Evolutionary conservation across 2,329 filamentous ascomycete genomes (phyloP).

Genomic region (Ophiostoma sp.): DNA sequence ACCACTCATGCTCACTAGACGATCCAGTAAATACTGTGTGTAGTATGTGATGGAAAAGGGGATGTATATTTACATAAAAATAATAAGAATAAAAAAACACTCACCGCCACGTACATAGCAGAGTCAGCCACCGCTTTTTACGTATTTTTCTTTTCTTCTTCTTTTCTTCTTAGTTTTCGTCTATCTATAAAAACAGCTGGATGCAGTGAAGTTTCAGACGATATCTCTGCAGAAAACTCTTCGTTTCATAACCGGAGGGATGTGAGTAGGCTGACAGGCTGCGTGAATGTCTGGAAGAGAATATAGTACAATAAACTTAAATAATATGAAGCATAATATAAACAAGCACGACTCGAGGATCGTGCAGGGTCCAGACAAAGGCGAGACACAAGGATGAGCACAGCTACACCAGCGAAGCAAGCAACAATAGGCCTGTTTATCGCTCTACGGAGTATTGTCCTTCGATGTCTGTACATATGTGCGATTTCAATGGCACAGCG

Average conservation of each 20-base stretch:
- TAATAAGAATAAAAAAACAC: background rate
- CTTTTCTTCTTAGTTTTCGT: background rate
- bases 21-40: background rate
- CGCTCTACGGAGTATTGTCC: background rate
- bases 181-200: background rate
- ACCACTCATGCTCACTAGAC: background rate
- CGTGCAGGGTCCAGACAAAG: background rate
- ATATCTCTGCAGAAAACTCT: background rate
- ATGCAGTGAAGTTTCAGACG: background rate
- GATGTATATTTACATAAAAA: background rate
- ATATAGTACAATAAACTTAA: background rate
- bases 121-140: slow-evolving; percentile 3
- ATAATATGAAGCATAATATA: background rate
- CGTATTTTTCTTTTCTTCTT: background rate
- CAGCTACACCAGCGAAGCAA: background rate
- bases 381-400: background rate
- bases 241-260: background rate
- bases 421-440: background rate
- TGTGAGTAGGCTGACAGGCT: background rate
- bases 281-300: background rate
- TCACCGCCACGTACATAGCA: background rate
- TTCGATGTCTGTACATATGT: too few relatives aligned
- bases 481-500: too few relatives aligned
- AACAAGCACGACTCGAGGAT: background rate
- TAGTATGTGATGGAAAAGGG: background rate